These are phyloP conservation scores for Boletus huronensis DNA, from an alignment of 768 basidiomycete species.

Conservation along the genomic window DNA sequence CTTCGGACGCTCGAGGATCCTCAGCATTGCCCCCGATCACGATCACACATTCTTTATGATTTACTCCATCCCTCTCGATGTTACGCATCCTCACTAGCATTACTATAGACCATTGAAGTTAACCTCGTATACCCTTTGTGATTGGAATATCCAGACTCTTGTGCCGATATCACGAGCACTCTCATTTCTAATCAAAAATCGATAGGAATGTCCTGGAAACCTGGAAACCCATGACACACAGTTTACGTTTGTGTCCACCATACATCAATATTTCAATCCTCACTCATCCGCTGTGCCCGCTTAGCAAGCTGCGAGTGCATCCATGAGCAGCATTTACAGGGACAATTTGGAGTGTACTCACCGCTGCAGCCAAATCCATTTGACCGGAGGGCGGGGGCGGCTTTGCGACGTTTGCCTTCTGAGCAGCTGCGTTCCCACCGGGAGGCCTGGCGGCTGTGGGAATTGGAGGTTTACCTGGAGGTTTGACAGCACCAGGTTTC, in stretches of 20 bases:
- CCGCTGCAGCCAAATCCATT: slow-evolving; percentile 79
- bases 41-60: slow-evolving; percentile 38
- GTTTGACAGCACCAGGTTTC: slow-evolving; percentile 51
- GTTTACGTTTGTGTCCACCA: not conserved
- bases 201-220: slow-evolving; percentile 2
- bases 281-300: slow-evolving; percentile 65
- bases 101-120: slow-evolving; percentile 23
- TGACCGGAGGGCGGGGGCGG: slow-evolving; percentile 53
- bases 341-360: slow-evolving; percentile 36
- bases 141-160: slow-evolving; percentile 13
- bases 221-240: slow-evolving; percentile 1
- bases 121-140: slow-evolving; percentile 27
- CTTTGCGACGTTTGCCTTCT: slow-evolving; percentile 40
- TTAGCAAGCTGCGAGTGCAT: slow-evolving; percentile 57
- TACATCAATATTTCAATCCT: slow-evolving; percentile 39
- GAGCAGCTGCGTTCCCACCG: slow-evolving; percentile 33
- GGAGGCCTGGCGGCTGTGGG: slow-evolving; percentile 54
- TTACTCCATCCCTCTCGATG: slow-evolving; percentile 1
- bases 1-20: slow-evolving; percentile 11
- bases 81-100: slow-evolving; percentile 14
- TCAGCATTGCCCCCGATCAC: slow-evolving; percentile 41
- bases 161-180: slow-evolving; percentile 11
- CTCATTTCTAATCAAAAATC: slow-evolving; percentile 13
- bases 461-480: slow-evolving; percentile 57
- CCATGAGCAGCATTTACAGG: not conserved